These are phyloP conservation scores for Aspergillus candidus DNA, from an alignment of 2,329 filamentous ascomycete genomes.

Conservation along the genomic window DNA sequence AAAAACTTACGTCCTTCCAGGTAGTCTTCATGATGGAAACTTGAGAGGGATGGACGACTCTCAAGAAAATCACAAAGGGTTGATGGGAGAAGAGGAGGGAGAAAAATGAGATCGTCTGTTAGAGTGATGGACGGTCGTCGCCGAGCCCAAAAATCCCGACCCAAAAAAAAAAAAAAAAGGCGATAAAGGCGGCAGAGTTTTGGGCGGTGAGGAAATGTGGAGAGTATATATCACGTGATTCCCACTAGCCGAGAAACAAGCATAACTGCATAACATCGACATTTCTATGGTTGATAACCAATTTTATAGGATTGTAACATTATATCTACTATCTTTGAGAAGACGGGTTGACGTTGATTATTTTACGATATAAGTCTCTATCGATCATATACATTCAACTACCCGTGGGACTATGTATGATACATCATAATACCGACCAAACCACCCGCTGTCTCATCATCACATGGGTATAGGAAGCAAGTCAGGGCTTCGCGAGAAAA, in stretches of 20 bases:
- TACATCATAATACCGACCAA: conserved; percentile 19
- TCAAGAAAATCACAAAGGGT: conserved; percentile 11
- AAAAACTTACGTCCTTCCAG: conserved; percentile 49
- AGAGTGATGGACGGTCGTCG: too few species aligned
- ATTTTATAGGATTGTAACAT: background rate
- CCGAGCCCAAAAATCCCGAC: background rate
- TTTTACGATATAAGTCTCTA: background rate
- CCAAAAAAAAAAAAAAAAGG: conserved; percentile 11
- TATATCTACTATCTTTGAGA: too few species aligned
- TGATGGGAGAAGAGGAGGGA: conserved; percentile 14
- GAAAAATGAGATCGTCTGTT: too few species aligned
- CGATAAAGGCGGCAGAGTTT: conserved; percentile 14
- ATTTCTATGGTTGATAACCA: background rate
- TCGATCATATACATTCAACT: conserved; percentile 20
- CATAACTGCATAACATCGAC: too few species aligned
- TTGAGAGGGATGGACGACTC: conserved; percentile 20
- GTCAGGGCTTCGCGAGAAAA: too few species aligned
- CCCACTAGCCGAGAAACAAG: conserved; percentile 4
- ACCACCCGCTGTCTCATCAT: conserved; percentile 12
- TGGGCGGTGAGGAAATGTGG: conserved; percentile 14
- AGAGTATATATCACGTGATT: background rate
- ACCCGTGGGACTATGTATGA: conserved; percentile 14
- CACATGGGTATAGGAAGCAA: conserved; percentile 3
- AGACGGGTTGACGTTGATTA: too few species aligned
- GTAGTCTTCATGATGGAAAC: conserved; percentile 52